Base-by-base conservation (phyloP, 208 protist genomes). In the Herpetomonas tarakana region DNA sequence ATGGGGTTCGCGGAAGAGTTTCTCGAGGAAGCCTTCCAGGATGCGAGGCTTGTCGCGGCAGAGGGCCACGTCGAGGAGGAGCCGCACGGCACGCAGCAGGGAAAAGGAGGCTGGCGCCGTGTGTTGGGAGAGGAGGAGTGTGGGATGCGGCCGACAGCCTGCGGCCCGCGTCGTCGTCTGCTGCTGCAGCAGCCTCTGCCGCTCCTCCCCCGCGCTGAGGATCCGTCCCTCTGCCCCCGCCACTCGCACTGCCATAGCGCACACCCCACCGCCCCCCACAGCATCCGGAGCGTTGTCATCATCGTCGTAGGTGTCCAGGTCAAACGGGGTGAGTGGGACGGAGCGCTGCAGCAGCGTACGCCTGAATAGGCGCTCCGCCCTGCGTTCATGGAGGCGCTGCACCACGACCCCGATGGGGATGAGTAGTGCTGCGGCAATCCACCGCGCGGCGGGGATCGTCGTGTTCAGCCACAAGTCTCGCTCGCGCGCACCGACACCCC, bases 31-130 rank as follows among this genome's bases (percentile, higher is more conserved):
- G 25, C 64, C 62, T 44, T 79, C 59, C 41, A 95, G 73, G 39
- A 92, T 65, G 4, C 83, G 81, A n/a, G 78, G 77, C 53, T 68
- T 75, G 63, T 95, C 86, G 19, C 86, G 81, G 61, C 70, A 90
- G 21, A 95, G 76, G 2, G 83, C 85, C 0, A 95, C 70, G 66
- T 92, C 86, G 3, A 91, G 41, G n/a, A 94, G 28, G 0, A 94
- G 68, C 52, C 73, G 73, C 44, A 91, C 53, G 0, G 78, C 76
- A 16, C 86, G 47, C 3, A 71, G 54, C 39, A 81, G 69, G 38
- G 60, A 76, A 39, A 64, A 76, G 18, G 58, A 14, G 14, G 47
- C 51, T 0, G 47, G 28, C 9, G 52, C 14, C 14, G 38, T 25
- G 44, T 4, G 9, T n/a, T n/a, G n/a, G n/a, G n/a, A n/a, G n/a